Base-by-base conservation (phyloP, 169 alveolate genomes). In the Besnoitia besnoiti region DNA sequence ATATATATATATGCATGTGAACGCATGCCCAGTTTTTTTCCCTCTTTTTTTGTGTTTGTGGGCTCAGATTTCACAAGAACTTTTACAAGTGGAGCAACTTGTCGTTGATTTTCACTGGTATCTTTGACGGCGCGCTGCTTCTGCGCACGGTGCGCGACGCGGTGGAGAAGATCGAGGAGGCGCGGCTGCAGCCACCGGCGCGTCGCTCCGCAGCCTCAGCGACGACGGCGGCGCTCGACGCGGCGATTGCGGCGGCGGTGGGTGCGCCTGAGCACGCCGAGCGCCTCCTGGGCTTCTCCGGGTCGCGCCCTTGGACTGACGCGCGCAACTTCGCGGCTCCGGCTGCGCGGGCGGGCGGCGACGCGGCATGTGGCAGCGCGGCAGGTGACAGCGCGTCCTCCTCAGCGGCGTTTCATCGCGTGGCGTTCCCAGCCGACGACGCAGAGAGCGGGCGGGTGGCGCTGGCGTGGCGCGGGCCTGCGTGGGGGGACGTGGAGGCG, bases 1-100 rank as follows among this genome's bases (percentile, higher is more conserved):
- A n/a, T n/a, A n/a, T n/a, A n/a, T n/a, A n/a, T n/a, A n/a, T n/a
- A n/a, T n/a, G n/a, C n/a, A n/a, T n/a, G n/a, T n/a, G n/a, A n/a
- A n/a, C n/a, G n/a, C n/a, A n/a, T n/a, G n/a, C n/a, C n/a, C n/a
- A n/a, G n/a, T n/a, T n/a, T 77, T 37, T 77, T 14, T 27, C 39
- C 35, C 85, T 37, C 37, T 77, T 14, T 12, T 30, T 33, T 33
- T 37, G 24, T 55, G 39, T 42, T 4, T 24, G 14, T 14, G 1
- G 4, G 35, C 55, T 24, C 59, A 40, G 85, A 30, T 77, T 46
- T 46, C 89, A 82, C 89, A 10, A 14, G 75, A 39, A 24, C 24
- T 82, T 40, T 30, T 77, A 75, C 47, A n/a, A 40, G 62, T 90
- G 93, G 93, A 33, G 67, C 49, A 90, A 90, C 47, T 49, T 90